phyloP scores from a whole-genome alignment of 768 basidiomycete genomes.

The Termitomyces sp. region DNA sequence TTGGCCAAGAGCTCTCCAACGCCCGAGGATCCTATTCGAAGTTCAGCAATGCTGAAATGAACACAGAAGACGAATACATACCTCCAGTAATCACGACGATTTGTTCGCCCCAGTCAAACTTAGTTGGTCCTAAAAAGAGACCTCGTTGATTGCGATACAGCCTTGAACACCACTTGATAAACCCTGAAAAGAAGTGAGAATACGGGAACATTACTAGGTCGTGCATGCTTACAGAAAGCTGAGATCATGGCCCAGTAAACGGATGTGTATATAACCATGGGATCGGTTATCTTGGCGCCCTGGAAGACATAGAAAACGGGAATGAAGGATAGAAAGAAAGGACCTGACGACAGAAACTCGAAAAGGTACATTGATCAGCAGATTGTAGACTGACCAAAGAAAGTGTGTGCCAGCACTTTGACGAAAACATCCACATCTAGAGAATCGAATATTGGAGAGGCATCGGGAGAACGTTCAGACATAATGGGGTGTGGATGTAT shows the following conservation, averaged over 20 bases:
- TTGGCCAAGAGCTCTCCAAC: conserved; percentile 87
- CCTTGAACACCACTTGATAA: conserved; percentile 64
- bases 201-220: background rate
- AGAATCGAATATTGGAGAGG: conserved; percentile 58
- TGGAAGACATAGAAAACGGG: conserved; percentile 79
- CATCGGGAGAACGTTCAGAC: conserved; percentile 25
- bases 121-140: conserved; percentile 54
- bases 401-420: conserved; percentile 75
- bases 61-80: conserved; percentile 28
- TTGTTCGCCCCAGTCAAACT: conserved; percentile 84
- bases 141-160: conserved; percentile 75
- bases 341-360: conserved; percentile 45
- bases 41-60: background rate
- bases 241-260: conserved; percentile 59
- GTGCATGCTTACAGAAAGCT: conserved; percentile 56
- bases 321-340: conserved; percentile 80
- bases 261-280: conserved; percentile 46
- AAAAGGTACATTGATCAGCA: background rate
- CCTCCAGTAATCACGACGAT: conserved; percentile 92
- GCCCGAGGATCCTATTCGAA: conserved; percentile 71
- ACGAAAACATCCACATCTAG: conserved; percentile 76
- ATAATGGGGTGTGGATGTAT: background rate
- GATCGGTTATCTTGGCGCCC: conserved; percentile 48
- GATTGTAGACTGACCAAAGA: conserved; percentile 58
- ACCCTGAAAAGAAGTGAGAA: conserved; percentile 40